A percentile compares a stretch with the other conserved stretches of the same genome.
phyloP scores from a whole-genome alignment of 208 protist species.

The Leishmania mexicana region DNA sequence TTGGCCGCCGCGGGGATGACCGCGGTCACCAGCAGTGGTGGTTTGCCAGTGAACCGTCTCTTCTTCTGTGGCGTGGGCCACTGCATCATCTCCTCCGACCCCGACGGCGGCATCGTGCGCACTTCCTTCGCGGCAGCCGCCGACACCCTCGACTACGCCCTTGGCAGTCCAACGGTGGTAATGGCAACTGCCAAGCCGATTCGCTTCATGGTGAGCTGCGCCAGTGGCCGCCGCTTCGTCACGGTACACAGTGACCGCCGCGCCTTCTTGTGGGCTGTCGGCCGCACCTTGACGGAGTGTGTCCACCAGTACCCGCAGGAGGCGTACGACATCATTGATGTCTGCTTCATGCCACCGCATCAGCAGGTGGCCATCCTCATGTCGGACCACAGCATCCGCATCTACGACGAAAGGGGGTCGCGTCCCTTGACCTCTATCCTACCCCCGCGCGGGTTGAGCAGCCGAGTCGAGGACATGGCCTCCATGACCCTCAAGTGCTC shows the following conservation, averaged over 20 bases:
- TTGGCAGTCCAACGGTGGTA: conserved; percentile 31
- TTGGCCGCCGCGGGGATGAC: background rate
- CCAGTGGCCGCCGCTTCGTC: conserved; percentile 51
- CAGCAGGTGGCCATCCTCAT: conserved; percentile 66
- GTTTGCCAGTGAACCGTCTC: conserved; percentile 43
- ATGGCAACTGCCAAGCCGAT: conserved; percentile 37
- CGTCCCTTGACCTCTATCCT: conserved; percentile 55
- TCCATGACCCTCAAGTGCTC: conserved; percentile 65
- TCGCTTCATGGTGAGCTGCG: conserved; percentile 52
- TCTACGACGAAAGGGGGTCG: conserved; percentile 75
- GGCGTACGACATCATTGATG: conserved; percentile 74
- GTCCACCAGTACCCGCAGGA: conserved; percentile 75
- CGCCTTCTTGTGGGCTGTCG: conserved; percentile 74
- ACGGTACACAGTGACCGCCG: conserved; percentile 82
- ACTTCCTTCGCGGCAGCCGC: conserved; percentile 32
- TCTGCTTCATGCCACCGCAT: conserved; percentile 51
- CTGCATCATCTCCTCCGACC: conserved; percentile 62
- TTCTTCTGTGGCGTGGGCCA: conserved; percentile 50
- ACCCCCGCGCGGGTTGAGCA: conserved; percentile 39
- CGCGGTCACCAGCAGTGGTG: background rate
- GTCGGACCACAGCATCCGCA: conserved; percentile 66
- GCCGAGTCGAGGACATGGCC: conserved; percentile 63
- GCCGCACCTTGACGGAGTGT: conserved; percentile 61
- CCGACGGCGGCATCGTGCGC: conserved; percentile 65
- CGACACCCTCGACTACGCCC: conserved; percentile 16